Conservation (phyloP, 306 rosid genomes). For the Betula pendula region DNA sequence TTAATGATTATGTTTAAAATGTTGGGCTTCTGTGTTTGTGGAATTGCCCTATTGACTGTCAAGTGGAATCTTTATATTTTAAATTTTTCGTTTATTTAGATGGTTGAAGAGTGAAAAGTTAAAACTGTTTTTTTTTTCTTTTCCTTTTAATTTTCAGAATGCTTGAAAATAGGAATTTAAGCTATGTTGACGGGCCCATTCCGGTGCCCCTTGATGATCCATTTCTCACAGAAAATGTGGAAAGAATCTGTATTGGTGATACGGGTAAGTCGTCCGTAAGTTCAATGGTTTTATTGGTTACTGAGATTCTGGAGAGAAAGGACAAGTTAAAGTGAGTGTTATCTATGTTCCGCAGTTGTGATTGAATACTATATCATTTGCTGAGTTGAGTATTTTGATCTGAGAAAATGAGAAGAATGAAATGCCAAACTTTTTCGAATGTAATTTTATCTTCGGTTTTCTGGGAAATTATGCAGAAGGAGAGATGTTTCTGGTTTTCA, state of each 20-base stretch:
- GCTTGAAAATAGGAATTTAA: conserved; percentile 93
- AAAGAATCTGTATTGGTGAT: conserved; percentile 73
- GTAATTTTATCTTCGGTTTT: too few relatives aligned
- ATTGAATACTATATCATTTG: background rate
- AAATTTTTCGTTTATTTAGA: background rate
- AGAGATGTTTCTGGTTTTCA: conserved; percentile 11
- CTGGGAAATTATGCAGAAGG: background rate
- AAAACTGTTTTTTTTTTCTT: background rate
- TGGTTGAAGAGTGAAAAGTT: background rate
- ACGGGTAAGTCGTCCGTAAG: conserved; percentile 40
- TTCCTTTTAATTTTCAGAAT: conserved; percentile 51
- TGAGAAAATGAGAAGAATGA: background rate
- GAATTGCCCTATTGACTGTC: conserved; percentile 2
- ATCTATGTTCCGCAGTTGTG: background rate
- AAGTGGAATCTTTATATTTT: background rate
- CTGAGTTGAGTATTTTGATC: background rate
- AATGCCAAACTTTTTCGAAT: too few relatives aligned
- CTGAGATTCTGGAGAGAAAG: background rate
- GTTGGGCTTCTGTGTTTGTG: conserved; percentile 12
- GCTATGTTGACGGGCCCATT: conserved; percentile 81
- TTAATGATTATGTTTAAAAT: background rate
- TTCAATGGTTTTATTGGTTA: conserved; percentile 1
- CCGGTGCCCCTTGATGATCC: conserved; percentile 65
- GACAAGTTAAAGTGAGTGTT: background rate
- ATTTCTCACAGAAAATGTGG: conserved; percentile 76